These are phyloP conservation scores for Trypanosoma boissoni DNA, from an alignment of 208 protist species.

Conservation along the genomic window DNA sequence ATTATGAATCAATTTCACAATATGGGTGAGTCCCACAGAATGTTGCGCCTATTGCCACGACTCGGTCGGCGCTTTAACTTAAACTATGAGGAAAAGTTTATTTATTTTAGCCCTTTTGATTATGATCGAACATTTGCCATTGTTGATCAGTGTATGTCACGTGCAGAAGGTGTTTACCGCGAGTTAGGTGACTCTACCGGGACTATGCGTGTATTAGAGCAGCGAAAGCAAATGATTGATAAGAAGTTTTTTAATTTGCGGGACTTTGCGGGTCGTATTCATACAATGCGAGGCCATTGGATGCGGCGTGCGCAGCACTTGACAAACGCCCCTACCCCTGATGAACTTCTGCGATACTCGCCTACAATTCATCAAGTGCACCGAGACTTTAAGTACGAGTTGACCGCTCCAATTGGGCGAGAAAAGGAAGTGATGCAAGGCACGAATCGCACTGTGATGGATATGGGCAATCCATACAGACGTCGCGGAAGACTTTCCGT, in stretches of 20 bases:
- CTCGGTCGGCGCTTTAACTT: slow-evolving; percentile 81
- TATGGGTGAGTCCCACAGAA: slow-evolving; percentile 79
- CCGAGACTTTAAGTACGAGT: slow-evolving; percentile 85
- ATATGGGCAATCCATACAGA: slow-evolving; percentile 85
- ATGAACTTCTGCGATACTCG: slow-evolving; percentile 84
- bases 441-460: slow-evolving; percentile 71
- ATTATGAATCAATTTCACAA: slow-evolving; percentile 77
- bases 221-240: slow-evolving; percentile 80
- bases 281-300: slow-evolving; percentile 89
- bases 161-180: slow-evolving; percentile 63
- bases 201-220: slow-evolving; percentile 73
- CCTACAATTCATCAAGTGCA: slow-evolving; percentile 90
- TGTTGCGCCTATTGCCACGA: slow-evolving; percentile 79
- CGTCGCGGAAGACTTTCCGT: slow-evolving; percentile 34
- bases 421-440: slow-evolving; percentile 82
- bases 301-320: slow-evolving; percentile 65
- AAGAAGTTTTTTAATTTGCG: slow-evolving; percentile 91
- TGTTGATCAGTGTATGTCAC: slow-evolving; percentile 74
- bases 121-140: slow-evolving; percentile 86
- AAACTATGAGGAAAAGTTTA: slow-evolving; percentile 87
- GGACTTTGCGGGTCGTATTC: slow-evolving; percentile 86
- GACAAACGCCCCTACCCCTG: slow-evolving; percentile 83
- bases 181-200: slow-evolving; percentile 35
- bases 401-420: slow-evolving; percentile 81
- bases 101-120: slow-evolving; percentile 89